phyloP scores from a whole-genome alignment of 352 stramenopile genomes.

The Phytophthora cactorum region DNA sequence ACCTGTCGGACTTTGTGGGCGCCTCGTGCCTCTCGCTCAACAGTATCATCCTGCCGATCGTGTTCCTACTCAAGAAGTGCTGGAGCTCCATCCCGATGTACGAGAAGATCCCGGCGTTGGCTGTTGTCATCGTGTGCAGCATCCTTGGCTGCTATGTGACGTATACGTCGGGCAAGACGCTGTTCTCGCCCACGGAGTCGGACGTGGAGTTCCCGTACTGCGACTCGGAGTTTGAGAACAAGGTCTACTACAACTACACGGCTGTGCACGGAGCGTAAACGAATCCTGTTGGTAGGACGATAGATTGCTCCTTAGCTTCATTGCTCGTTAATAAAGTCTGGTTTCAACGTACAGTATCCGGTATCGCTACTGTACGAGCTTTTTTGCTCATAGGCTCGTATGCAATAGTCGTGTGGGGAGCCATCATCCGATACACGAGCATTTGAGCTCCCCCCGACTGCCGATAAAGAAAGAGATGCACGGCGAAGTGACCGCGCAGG shows the following conservation, averaged over 20 bases:
- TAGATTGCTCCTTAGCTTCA: neutral
- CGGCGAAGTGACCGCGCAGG: neutral
- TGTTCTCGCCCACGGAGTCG: conserved; percentile 26
- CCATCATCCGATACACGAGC: no score
- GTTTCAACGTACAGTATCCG: neutral
- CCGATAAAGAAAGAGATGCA: no score
- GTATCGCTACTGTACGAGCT: no score
- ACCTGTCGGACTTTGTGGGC: conserved; percentile 50
- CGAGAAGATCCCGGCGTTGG: conserved; percentile 20
- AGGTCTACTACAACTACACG: conserved; percentile 37
- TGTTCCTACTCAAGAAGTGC: conserved; percentile 36
- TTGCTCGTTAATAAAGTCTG: neutral
- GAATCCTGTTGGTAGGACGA: neutral
- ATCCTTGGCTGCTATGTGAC: conserved; percentile 28
- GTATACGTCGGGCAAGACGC: conserved; percentile 29
- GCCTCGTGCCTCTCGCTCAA: conserved; percentile 50
- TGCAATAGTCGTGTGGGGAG: no score
- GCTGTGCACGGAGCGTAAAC: conserved; percentile 22
- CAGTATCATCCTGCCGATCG: conserved; percentile 45
- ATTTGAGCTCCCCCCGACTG: no score
- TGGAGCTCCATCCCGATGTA: conserved; percentile 24
- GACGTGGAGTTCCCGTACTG: conserved; percentile 30
- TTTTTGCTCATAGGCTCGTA: no score
- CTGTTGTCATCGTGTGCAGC: conserved; percentile 22
- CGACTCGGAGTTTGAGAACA: conserved; percentile 27